These are phyloP conservation scores for Cyberlindnera veronae DNA, from an alignment of 805 yeast species.

Conservation along the genomic window DNA sequence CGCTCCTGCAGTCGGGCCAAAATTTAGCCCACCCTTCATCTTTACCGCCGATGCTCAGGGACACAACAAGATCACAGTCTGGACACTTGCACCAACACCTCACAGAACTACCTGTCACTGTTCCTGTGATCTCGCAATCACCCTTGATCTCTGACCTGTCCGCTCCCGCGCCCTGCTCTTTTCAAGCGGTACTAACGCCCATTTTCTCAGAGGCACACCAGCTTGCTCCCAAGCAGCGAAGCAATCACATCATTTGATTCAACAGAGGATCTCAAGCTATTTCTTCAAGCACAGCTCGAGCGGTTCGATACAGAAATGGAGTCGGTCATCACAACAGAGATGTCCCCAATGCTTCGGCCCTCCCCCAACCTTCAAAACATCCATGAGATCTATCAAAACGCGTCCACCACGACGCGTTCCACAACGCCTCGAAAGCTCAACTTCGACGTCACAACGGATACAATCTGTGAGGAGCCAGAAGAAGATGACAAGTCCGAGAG, in stretches of 20 bases:
- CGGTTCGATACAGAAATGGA: slow-evolving; percentile 14
- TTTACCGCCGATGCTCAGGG: no score
- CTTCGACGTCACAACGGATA: slow-evolving; percentile 16
- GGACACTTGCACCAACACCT: no score
- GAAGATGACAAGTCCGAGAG: slow-evolving; percentile 8
- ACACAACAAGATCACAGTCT: no score
- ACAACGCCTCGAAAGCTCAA: slow-evolving; percentile 10
- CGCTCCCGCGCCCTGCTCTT: no score
- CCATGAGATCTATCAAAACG: slow-evolving; percentile 18
- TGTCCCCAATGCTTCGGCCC: slow-evolving; percentile 16
- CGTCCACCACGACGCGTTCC: slow-evolving; percentile 9
- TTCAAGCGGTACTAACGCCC: slow-evolving; percentile 1
- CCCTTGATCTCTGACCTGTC: no score
- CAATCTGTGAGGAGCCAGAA: slow-evolving; percentile 24
- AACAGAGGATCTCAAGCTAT: slow-evolving; percentile 11
- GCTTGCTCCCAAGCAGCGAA: background rate
- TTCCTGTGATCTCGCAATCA: no score
- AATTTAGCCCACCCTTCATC: no score
- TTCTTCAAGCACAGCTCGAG: slow-evolving; percentile 11
- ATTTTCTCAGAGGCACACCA: background rate
- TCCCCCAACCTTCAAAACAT: slow-evolving; percentile 24
- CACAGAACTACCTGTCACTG: no score
- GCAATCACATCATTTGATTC: background rate
- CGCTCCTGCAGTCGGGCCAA: no score
- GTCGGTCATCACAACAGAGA: slow-evolving; percentile 7